Conservation (phyloP, 441 rosid genomes). For the Erodium texanum region DNA sequence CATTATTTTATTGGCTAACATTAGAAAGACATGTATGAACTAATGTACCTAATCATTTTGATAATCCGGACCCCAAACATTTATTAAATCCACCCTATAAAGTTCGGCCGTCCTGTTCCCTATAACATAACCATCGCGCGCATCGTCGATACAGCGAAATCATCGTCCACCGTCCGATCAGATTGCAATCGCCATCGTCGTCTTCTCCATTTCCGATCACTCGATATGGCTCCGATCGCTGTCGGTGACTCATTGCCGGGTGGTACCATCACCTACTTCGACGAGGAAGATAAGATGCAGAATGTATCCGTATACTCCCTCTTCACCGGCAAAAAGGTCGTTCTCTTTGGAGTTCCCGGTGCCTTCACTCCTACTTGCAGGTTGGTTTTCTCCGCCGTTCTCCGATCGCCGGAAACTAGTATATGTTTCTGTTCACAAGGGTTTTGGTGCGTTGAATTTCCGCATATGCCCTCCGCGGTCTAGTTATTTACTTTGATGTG, state of each 20-base stretch:
- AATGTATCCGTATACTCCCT: constrained; percentile 63
- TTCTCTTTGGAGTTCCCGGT: constrained; percentile 87
- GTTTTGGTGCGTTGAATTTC: not conserved
- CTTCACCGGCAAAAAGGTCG: constrained; percentile 66
- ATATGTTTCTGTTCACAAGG: not conserved
- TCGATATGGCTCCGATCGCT: constrained; percentile 73
- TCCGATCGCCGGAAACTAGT: not conserved
- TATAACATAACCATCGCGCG: not conserved
- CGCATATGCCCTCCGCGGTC: not conserved
- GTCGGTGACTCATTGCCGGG: constrained; percentile 63
- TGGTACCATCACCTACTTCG: constrained; percentile 68
- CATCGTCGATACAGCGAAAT: not conserved
- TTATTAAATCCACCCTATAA: constrained; percentile 12
- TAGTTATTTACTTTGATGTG: not conserved
- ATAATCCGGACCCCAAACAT: constrained; percentile 19
- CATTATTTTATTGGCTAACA: too few species aligned
- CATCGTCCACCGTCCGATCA: constrained; percentile 4
- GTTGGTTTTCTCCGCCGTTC: constrained; percentile 22
- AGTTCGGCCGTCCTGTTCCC: not conserved
- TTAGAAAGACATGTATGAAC: too few species aligned
- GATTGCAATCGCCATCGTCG: not conserved
- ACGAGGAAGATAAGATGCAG: constrained; percentile 72
- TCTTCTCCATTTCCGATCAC: not conserved
- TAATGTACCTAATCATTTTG: too few species aligned
- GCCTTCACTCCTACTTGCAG: constrained; percentile 98